phyloP scores from a whole-genome alignment of 805 yeast genomes.

The Yarrowia keelungensis region DNA sequence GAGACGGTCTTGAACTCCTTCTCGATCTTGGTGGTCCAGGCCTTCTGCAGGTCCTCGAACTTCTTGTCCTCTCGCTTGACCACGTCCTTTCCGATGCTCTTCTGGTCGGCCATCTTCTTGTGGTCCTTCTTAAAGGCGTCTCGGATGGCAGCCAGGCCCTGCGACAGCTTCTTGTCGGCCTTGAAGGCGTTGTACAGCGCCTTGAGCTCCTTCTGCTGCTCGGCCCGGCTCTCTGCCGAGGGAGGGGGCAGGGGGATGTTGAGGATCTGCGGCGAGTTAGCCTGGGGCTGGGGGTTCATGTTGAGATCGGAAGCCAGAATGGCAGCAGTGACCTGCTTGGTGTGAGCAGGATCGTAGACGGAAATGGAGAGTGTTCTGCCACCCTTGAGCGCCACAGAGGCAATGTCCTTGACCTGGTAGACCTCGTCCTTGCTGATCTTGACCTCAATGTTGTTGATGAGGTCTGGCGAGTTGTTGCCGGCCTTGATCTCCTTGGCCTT shows the following conservation, averaged over 20 bases:
- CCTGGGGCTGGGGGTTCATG: conserved; percentile 80
- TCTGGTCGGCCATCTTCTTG: conserved; percentile 37
- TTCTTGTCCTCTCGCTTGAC: conserved; percentile 39
- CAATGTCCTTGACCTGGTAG: conserved; percentile 52
- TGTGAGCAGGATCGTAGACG: conserved; percentile 81
- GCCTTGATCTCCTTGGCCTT: conserved; percentile 67
- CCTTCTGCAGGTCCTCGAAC: conserved; percentile 34
- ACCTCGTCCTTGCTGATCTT: conserved; percentile 50
- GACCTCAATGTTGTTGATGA: conserved; percentile 51
- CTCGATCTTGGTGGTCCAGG: conserved; percentile 35
- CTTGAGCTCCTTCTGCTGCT: conserved; percentile 65
- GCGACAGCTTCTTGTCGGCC: conserved; percentile 30
- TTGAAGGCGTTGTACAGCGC: conserved; percentile 37
- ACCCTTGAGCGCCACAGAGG: conserved; percentile 75
- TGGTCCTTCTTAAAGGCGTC: conserved; percentile 38
- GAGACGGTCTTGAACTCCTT: conserved; percentile 35
- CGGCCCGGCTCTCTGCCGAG: conserved; percentile 68
- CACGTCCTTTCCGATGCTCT: conserved; percentile 30
- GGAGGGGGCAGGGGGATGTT: conserved; percentile 77
- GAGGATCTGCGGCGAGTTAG: conserved; percentile 73
- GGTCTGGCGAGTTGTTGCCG: conserved; percentile 70
- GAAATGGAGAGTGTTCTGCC: conserved; percentile 73
- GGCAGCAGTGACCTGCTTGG: conserved; percentile 71
- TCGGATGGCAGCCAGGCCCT: conserved; percentile 26
- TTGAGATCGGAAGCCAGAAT: conserved; percentile 73